Conservation (phyloP, 1,284 basidiomycete genomes). For the Tilletia setariae region DNA sequence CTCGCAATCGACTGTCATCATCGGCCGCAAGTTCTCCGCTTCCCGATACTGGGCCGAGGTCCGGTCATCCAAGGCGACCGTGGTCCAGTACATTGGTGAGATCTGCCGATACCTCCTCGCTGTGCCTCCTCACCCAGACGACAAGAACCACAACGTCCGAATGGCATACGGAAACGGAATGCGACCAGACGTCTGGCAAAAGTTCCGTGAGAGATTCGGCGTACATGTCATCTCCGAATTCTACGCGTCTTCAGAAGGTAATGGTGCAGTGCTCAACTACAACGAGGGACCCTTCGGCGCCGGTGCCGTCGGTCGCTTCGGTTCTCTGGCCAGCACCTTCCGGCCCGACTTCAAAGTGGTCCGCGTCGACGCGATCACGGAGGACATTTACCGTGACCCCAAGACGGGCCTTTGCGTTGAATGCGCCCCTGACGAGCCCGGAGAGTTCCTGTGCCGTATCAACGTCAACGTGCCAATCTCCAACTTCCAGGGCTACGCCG, state of each 20-base stretch:
- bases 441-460: conserved; percentile 52
- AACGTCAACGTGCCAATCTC: conserved; percentile 31
- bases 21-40: conserved; percentile 55
- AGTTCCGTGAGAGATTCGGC: conserved; percentile 53
- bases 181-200: conserved; percentile 54
- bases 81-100: conserved; percentile 55
- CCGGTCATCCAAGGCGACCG: conserved; percentile 48
- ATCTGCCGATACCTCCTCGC: conserved; percentile 53
- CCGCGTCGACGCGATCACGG: conserved; percentile 52
- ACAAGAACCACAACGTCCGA: conserved; percentile 54
- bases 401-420: conserved; percentile 50
- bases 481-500: conserved; percentile 47
- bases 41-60: conserved; percentile 53
- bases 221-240: conserved; percentile 51
- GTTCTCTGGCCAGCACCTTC: conserved; percentile 30
- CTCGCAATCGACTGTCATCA: conserved; percentile 50
- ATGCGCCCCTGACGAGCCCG: conserved; percentile 42
- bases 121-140: conserved; percentile 44
- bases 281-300: conserved; percentile 52
- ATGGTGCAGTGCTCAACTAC: conserved; percentile 51
- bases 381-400: conserved; percentile 50
- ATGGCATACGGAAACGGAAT: conserved; percentile 56
- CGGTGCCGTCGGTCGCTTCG: conserved; percentile 52
- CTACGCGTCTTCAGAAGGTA: conserved; percentile 53
- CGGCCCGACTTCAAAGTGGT: conserved; percentile 49